Base-by-base conservation (phyloP, 2,329 filamentous ascomycete genomes). In the Fusarium sulawesiense region DNA sequence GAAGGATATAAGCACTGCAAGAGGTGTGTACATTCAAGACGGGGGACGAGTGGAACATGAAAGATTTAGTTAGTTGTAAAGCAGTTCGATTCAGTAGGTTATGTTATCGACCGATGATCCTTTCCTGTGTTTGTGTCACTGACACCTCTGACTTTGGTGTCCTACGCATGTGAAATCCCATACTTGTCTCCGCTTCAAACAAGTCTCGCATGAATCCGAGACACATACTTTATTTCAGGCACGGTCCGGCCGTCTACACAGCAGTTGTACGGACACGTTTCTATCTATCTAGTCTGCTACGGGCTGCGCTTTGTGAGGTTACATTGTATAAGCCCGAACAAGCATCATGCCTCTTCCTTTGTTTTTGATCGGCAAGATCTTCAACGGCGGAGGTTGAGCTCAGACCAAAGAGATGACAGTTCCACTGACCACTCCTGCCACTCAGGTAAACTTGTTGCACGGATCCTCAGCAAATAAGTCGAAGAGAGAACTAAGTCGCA, bases 81-180 rank as follows among this genome's bases (percentile, higher is more conserved):
- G 71, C 73, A 76, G 69, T 73, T 76, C 73, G 72, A 67, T 73
- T 73, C 72, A 76, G 72, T 74, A 76, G 71, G 68, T 71, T 76
- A 76, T 64, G 66, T 75, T 76, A 74, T 76, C 66, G 67, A 71
- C 73, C 69, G 66, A 76, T 65, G 66, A 63, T 73, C 65, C 68
- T 58, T 53, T 54, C 53, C 58, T 64, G 56, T 63, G 47, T 50
- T 27, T 29, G 34, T 51, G 23, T 41, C 32, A 20, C 13, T 20
- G 18, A n/a, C 48, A 51, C 54, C 23, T 60, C 32, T 56, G 45
- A 16, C 48, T 29, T 66, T 32, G 37, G 23, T 29, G 49, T 50
- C 64, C 49, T 46, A 55, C 53, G 20, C 25, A 45, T 40, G 30
- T 29, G 29, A 46, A 46, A 64, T 56, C 48, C 34, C 51, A 46